Conservation (phyloP, 2,329 filamentous ascomycete genomes). For the Scedosporium boydii region DNA sequence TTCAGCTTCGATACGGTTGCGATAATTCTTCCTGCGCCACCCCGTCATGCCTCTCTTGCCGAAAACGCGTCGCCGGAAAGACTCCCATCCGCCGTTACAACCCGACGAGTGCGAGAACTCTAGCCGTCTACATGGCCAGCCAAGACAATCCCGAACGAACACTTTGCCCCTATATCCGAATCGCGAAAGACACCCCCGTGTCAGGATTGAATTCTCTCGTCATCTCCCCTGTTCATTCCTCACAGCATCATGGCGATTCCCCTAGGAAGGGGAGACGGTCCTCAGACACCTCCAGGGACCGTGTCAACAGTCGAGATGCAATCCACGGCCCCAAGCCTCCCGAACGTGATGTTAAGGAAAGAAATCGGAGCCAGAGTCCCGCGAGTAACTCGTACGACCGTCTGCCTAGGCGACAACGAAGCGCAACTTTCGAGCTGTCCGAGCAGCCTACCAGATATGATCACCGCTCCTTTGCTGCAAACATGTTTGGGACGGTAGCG, state of each 20-base stretch:
- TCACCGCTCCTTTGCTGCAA: constrained; percentile 51
- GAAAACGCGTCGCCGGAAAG: constrained; percentile 55
- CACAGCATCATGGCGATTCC: background rate
- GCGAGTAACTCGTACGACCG: background rate
- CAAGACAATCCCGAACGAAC: constrained; percentile 65
- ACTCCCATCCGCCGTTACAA: constrained; percentile 71
- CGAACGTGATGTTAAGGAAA: background rate
- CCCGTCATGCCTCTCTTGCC: constrained; percentile 71
- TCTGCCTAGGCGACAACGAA: background rate
- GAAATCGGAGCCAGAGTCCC: constrained; percentile 1
- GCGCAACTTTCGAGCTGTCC: constrained; percentile 16
- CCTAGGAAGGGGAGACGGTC: background rate
- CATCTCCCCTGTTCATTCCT: constrained; percentile 1
- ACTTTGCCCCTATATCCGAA: constrained; percentile 49
- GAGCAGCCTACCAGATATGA: constrained; percentile 43
- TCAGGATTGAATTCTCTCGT: constrained; percentile 1
- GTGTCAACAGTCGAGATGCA: background rate
- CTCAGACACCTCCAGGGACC: background rate
- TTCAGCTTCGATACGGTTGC: constrained; percentile 77
- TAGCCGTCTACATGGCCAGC: constrained; percentile 72
- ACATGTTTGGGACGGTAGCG: constrained; percentile 54
- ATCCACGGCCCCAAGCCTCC: background rate
- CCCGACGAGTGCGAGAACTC: constrained; percentile 67
- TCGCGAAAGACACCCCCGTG: constrained; percentile 22
- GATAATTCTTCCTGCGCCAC: constrained; percentile 58